Conservation (phyloP, 345 rosid genomes). For the Balakata baccata region DNA sequence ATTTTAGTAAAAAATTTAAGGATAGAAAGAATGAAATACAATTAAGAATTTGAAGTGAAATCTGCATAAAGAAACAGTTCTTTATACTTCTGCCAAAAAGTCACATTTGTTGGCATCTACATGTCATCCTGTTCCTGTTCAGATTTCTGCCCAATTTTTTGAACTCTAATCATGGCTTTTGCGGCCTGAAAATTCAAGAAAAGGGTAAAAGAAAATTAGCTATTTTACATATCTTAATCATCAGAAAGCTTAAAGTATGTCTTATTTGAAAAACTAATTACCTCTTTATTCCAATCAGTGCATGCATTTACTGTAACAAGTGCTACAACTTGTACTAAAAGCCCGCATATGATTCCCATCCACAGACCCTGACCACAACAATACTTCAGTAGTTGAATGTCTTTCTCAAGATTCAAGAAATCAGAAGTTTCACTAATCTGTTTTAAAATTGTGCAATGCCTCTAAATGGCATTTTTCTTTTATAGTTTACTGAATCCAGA, state of each 20-base stretch:
- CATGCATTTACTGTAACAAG: conserved; percentile 35
- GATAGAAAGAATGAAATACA: no score
- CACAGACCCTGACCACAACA: conserved; percentile 39
- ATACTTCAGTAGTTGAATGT: background rate
- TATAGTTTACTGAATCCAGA: no score
- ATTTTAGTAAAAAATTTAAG: no score
- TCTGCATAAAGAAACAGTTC: no score
- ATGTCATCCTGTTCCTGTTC: no score
- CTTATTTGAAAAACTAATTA: background rate
- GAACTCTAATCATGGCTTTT: conserved; percentile 17
- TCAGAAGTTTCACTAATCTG: no score
- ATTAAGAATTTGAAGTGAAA: no score
- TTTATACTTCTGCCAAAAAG: no score
- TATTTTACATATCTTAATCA: background rate
- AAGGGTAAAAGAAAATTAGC: background rate
- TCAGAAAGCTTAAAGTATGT: background rate
- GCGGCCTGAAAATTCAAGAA: conserved; percentile 18
- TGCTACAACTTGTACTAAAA: conserved; percentile 34
- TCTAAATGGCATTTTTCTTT: no score
- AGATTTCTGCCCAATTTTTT: no score
- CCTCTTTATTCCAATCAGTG: conserved; percentile 45
- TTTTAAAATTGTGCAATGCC: no score
- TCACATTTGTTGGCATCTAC: no score
- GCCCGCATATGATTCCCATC: conserved; percentile 52
- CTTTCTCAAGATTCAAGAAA: background rate